phyloP scores from a whole-genome alignment of 805 yeast species.

The Yarrowia yakushimensis region DNA sequence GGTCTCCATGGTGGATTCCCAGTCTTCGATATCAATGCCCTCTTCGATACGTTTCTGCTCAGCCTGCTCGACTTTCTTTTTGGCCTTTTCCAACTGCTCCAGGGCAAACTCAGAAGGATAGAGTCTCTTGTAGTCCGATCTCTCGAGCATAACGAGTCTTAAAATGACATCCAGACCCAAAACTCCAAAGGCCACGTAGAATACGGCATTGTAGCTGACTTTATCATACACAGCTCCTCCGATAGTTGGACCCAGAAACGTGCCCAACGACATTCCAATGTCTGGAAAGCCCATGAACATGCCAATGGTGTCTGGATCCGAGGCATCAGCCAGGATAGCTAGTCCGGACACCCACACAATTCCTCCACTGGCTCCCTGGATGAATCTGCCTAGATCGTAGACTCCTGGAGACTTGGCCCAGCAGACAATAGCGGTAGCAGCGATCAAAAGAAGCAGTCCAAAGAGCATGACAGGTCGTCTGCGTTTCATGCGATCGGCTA shows the following conservation, averaged over 20 bases:
- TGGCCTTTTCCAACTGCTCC: background rate
- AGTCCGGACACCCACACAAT: slow-evolving; percentile 40
- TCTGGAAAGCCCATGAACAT: slow-evolving; percentile 36
- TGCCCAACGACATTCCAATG: slow-evolving; percentile 35
- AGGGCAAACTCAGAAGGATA: background rate
- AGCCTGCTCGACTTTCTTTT: background rate
- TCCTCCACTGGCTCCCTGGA: slow-evolving; percentile 39
- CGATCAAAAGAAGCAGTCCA: slow-evolving; percentile 36
- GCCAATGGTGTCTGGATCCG: slow-evolving; percentile 35
- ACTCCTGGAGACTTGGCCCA: slow-evolving; percentile 33
- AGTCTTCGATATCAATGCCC: slow-evolving; percentile 1
- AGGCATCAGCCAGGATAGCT: slow-evolving; percentile 37
- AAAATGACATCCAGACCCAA: slow-evolving; percentile 35
- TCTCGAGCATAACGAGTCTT: slow-evolving; percentile 38
- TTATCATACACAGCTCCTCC: slow-evolving; percentile 39
- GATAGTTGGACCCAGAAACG: slow-evolving; percentile 37
- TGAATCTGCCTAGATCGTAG: slow-evolving; percentile 35
- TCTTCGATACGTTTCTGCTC: slow-evolving; percentile 2
- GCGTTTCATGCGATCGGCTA: slow-evolving; percentile 32
- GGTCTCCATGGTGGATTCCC: background rate
- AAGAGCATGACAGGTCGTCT: slow-evolving; percentile 35
- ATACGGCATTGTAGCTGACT: slow-evolving; percentile 38
- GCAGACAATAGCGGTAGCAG: slow-evolving; percentile 35
- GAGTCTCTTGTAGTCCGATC: slow-evolving; percentile 26
- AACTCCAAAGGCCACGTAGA: slow-evolving; percentile 35